Conservation (phyloP, 176 grass and related monocot species). For the Carex littledalei region DNA sequence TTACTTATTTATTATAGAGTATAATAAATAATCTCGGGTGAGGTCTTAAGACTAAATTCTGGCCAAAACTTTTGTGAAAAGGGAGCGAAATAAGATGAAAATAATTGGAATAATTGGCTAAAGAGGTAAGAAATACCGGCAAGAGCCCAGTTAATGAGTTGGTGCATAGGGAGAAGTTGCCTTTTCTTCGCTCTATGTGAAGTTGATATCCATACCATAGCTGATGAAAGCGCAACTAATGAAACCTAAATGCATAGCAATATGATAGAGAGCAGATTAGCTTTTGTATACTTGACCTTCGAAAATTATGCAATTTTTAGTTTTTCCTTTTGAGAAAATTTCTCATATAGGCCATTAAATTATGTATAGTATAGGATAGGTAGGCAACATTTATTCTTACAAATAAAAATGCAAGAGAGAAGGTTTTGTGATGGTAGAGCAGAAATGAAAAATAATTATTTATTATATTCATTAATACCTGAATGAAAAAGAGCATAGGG, state of each 20-base stretch:
- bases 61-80: no score
- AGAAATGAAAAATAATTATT: neutral
- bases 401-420: no score
- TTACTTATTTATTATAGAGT: neutral
- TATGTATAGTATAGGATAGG: no score
- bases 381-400: no score
- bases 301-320: neutral
- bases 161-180: constrained; percentile 69
- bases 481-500: constrained; percentile 53
- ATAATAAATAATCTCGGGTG: neutral
- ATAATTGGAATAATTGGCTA: neutral
- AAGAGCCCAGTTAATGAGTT: constrained; percentile 81
- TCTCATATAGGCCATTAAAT: neutral
- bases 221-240: constrained; percentile 70
- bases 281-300: neutral
- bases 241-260: constrained; percentile 42
- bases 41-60: neutral
- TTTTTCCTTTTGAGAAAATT: neutral
- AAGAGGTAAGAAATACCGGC: constrained; percentile 28
- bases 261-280: neutral
- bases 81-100: neutral
- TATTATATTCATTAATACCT: constrained; percentile 38
- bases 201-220: constrained; percentile 90
- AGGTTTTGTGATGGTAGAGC: neutral
- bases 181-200: constrained; percentile 69